Conservation (phyloP, 208 protist species). For the Trypanosoma brucei region DNA sequence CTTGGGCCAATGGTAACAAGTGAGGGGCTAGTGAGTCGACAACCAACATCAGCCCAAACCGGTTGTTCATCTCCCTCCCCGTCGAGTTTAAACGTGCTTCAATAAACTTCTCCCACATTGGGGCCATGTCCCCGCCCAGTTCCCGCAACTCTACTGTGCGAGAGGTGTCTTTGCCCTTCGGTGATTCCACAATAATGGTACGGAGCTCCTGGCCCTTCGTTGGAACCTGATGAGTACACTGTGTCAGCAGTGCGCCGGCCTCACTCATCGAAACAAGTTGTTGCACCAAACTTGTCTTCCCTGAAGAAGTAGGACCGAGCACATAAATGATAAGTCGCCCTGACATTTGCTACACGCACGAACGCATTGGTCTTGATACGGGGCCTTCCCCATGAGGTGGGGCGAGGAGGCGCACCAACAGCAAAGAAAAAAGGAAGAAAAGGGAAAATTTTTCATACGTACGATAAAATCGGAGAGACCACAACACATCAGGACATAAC, state of each 20-base stretch:
- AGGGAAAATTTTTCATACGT: no score
- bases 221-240: slow-evolving; percentile 28
- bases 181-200: slow-evolving; percentile 22
- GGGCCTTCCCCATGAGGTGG: no score
- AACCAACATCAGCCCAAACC: slow-evolving; percentile 54
- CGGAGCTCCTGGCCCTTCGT: slow-evolving; percentile 72
- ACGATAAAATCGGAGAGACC: no score
- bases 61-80: background rate
- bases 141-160: slow-evolving; percentile 55
- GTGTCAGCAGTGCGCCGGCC: slow-evolving; percentile 16
- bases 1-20: slow-evolving; percentile 38
- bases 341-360: slow-evolving; percentile 6
- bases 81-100: slow-evolving; percentile 17
- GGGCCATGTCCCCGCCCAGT: slow-evolving; percentile 51
- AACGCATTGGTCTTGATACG: no score
- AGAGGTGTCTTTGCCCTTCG: background rate
- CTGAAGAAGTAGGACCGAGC: slow-evolving; percentile 51
- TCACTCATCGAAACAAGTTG: slow-evolving; percentile 39
- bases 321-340: slow-evolving; percentile 38
- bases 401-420: no score
- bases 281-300: slow-evolving; percentile 69
- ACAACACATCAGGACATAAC: no score
- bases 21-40: slow-evolving; percentile 62
- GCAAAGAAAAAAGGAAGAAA: no score
- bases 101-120: slow-evolving; percentile 70